A percentile compares a stretch with the other conserved stretches of the same genome.
Evolutionary conservation across 31 red algal genomes (phyloP).

Genomic region (Porphyra umbilicalis): DNA sequence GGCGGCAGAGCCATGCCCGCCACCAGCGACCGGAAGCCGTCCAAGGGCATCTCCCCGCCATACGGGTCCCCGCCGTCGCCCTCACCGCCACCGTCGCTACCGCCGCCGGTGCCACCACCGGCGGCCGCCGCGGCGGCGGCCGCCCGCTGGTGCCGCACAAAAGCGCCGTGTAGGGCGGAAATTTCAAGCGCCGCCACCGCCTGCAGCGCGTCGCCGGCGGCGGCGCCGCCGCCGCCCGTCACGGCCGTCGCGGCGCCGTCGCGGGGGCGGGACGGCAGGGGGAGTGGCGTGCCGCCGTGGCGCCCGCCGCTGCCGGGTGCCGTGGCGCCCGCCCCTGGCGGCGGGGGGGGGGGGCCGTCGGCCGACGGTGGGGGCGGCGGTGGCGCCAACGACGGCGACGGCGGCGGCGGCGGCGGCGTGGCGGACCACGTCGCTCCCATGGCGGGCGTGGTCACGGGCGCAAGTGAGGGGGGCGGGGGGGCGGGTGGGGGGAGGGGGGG

Average conservation of each 20-base stretch:
- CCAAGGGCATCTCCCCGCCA: not conserved
- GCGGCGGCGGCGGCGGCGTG: no score
- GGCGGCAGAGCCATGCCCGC: not conserved
- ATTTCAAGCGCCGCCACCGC: not conserved
- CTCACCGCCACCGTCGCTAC: not conserved
- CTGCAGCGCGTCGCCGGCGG: not conserved
- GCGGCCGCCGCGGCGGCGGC: not conserved
- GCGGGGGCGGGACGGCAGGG: no score
- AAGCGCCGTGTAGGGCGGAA: not conserved
- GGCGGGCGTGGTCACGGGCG: no score
- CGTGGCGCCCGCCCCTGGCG: not conserved
- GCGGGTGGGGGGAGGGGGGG: no score
- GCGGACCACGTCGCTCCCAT: no score
- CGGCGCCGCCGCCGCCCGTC: not conserved
- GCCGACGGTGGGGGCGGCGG: no score
- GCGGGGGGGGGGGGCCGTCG: no score
- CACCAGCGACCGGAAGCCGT: not conserved
- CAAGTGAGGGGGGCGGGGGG: no score
- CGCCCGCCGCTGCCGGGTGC: not conserved
- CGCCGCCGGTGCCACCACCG: not conserved
- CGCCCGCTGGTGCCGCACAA: not conserved
- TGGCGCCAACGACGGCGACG: no score
- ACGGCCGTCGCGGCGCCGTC: no score
- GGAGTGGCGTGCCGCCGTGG: not conserved
- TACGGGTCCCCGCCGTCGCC: not conserved